A percentile compares a stretch with the other conserved stretches of the same genome.
phyloP scores from a whole-genome alignment of 495 filamentous ascomycete genomes.

The Recurvomyces mirabilis region DNA sequence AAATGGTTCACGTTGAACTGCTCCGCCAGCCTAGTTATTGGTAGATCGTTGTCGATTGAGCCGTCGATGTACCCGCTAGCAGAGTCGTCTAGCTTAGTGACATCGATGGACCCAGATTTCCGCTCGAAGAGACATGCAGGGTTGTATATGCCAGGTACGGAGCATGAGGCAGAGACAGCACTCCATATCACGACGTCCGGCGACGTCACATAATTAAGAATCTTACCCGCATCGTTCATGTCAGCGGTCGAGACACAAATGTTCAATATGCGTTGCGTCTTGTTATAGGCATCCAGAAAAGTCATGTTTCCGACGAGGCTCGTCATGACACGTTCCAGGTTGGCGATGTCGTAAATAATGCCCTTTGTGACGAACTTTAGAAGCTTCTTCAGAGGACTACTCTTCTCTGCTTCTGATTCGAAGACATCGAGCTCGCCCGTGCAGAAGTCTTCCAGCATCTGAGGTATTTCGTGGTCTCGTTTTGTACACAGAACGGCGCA shows the following conservation, averaged over 20 bases:
- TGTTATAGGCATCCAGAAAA: constrained; percentile 91
- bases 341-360: constrained; percentile 68
- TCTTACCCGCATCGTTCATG: constrained; percentile 71
- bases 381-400: constrained; percentile 52
- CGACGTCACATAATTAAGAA: constrained; percentile 87
- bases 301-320: constrained; percentile 74
- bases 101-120: constrained; percentile 66
- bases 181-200: constrained; percentile 96
- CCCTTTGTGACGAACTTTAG: constrained; percentile 69
- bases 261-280: constrained; percentile 79
- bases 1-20: constrained; percentile 99
- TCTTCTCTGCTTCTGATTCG: constrained; percentile 51
- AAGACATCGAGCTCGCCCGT: constrained; percentile 81
- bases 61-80: constrained; percentile 84
- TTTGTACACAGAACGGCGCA: constrained; percentile 72
- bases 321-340: constrained; percentile 72
- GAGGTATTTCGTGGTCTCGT: constrained; percentile 74
- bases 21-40: constrained; percentile 80
- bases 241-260: constrained; percentile 83
- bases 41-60: constrained; percentile 86
- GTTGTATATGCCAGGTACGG: constrained; percentile 78
- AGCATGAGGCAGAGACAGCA: constrained; percentile 89
- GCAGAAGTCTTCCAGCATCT: constrained; percentile 58
- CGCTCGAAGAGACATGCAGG: constrained; percentile 70
- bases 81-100: constrained; percentile 71